Evolutionary conservation across 768 basidiomycete genomes (phyloP).

Genomic region (Neoboletus magnificus): DNA sequence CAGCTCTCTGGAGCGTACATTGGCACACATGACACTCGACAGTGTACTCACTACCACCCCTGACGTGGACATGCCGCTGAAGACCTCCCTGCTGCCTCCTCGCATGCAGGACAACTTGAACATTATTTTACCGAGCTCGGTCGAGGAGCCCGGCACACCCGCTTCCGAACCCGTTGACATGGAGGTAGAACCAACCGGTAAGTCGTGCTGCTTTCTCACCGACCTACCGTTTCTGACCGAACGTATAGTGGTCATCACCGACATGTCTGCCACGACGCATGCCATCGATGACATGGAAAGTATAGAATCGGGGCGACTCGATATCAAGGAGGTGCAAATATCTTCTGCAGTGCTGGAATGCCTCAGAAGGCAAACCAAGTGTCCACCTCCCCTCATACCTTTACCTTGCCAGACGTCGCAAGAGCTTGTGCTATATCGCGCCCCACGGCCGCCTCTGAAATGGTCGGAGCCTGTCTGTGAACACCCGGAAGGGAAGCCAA

Average conservation of each 20-base stretch:
- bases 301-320: constrained; percentile 24
- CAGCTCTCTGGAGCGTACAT: constrained; percentile 50
- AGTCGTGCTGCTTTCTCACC: constrained; percentile 16
- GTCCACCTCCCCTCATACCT: constrained; percentile 19
- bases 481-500: background rate
- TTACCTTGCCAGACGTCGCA: constrained; percentile 26
- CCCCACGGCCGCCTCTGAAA: constrained; percentile 29
- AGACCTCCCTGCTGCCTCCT: constrained; percentile 4
- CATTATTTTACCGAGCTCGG: constrained; percentile 32
- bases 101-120: constrained; percentile 3
- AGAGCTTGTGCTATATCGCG: constrained; percentile 56
- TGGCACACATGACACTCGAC: constrained; percentile 48
- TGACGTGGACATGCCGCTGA: constrained; percentile 19
- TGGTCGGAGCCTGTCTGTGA: background rate
- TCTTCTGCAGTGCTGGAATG: constrained; percentile 45
- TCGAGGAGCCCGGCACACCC: constrained; percentile 40
- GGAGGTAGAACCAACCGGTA: constrained; percentile 69
- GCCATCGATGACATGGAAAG: constrained; percentile 11
- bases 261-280: constrained; percentile 12
- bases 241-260: constrained; percentile 1
- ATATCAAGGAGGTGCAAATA: constrained; percentile 35
- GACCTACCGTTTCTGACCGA: background rate
- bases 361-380: constrained; percentile 35
- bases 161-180: constrained; percentile 57
- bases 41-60: background rate